phyloP scores from a whole-genome alignment of 306 rosid species.

The Prunus kanzakura region DNA sequence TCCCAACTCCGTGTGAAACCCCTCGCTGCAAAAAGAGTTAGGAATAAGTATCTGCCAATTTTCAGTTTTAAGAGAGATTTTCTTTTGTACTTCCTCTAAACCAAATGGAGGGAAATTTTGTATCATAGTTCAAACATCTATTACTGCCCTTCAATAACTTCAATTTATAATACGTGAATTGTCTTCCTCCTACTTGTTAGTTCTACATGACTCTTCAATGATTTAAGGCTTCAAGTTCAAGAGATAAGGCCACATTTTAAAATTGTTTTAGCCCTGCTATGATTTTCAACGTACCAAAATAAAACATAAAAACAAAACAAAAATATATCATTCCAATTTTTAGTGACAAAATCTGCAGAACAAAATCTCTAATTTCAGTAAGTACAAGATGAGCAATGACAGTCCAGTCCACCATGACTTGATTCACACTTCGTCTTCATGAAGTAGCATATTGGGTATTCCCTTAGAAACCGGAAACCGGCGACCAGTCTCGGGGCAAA shows the following conservation, averaged over 20 bases:
- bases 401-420: not conserved
- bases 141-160: not conserved
- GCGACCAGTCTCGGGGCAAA: slow-evolving; percentile 80
- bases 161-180: not conserved
- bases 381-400: not conserved
- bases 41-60: not conserved
- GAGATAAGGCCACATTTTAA: not conserved
- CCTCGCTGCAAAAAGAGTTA: slow-evolving; percentile 55
- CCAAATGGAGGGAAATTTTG: not conserved
- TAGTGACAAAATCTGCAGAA: not conserved
- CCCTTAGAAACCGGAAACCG: slow-evolving; percentile 78
- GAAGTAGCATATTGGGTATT: slow-evolving; percentile 91
- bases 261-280: not conserved
- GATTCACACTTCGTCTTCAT: slow-evolving; percentile 83
- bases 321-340: not conserved
- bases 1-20: slow-evolving; percentile 87
- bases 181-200: not conserved
- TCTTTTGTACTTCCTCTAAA: not conserved
- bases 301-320: not conserved
- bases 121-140: not conserved
- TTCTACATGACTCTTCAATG: not conserved
- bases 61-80: not conserved
- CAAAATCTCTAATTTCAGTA: not conserved
- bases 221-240: not conserved
- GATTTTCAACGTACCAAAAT: not conserved